Conservation (phyloP, 2,329 filamentous ascomycete species). For the Paracoccidioides brasiliensis region DNA sequence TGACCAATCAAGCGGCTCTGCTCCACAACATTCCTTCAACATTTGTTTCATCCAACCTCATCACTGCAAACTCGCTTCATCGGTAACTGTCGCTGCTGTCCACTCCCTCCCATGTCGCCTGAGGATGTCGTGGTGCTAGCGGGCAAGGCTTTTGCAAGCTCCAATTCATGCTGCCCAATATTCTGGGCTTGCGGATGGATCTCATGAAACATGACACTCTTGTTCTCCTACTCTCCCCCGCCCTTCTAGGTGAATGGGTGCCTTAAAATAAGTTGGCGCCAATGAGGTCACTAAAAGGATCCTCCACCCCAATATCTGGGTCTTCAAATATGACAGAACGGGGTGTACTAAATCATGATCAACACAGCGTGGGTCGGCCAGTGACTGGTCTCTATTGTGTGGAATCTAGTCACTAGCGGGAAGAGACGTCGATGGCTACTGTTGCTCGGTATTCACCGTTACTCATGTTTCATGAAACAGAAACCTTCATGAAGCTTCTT, state of each 20-base stretch:
- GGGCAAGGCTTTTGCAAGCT: not conserved
- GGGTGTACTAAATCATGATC: not conserved
- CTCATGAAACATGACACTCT: not conserved
- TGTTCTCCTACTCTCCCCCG: not conserved
- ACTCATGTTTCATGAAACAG: slow-evolving; percentile 15
- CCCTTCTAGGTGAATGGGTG: not conserved
- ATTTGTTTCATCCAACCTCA: slow-evolving; percentile 4
- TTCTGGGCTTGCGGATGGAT: not conserved
- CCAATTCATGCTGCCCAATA: not conserved
- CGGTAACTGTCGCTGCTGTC: slow-evolving; percentile 6
- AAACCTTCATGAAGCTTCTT: not conserved
- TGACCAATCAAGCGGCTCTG: not conserved
- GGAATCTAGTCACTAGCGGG: not conserved
- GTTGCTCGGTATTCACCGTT: slow-evolving; percentile 6
- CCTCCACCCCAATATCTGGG: not conserved
- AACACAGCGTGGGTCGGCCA: not conserved
- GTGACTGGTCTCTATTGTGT: not conserved
- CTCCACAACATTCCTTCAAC: not conserved
- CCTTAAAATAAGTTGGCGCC: not conserved
- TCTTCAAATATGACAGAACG: not conserved
- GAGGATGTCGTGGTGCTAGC: not conserved
- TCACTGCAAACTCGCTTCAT: slow-evolving; percentile 3
- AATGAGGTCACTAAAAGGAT: not conserved
- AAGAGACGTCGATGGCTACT: slow-evolving; percentile 10
- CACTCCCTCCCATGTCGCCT: slow-evolving; percentile 10